These are phyloP conservation scores for Eimeria acervulina DNA, from an alignment of 169 alveolate genomes.

Conservation along the genomic window DNA sequence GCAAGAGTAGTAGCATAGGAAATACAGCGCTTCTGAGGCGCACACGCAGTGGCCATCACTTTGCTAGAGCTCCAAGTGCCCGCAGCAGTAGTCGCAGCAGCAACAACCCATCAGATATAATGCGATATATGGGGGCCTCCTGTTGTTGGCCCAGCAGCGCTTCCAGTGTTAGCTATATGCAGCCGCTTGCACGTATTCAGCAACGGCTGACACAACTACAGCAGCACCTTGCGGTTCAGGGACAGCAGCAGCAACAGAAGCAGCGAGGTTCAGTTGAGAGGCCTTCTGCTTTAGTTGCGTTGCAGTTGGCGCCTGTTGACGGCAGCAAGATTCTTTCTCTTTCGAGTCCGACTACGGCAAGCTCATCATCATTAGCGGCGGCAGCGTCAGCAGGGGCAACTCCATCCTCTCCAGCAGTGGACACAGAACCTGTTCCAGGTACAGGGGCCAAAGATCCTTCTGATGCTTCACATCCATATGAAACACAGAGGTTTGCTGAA, in stretches of 20 bases:
- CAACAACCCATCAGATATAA: constrained; percentile 42
- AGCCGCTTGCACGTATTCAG: constrained; percentile 71
- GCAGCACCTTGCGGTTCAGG: constrained; percentile 51
- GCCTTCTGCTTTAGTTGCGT: background rate
- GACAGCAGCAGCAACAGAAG: constrained; percentile 48
- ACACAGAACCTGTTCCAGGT: background rate
- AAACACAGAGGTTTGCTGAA: background rate
- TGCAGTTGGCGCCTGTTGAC: background rate
- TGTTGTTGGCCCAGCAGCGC: constrained; percentile 76
- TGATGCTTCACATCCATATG: background rate
- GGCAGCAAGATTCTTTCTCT: background rate
- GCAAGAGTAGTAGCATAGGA: constrained; percentile 24
- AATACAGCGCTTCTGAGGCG: constrained; percentile 24
- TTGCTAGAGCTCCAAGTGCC: constrained; percentile 24
- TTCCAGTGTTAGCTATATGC: constrained; percentile 35
- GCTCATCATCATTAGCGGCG: background rate
- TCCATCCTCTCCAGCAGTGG: background rate
- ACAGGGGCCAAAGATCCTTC: background rate
- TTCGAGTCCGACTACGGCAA: background rate
- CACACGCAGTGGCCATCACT: constrained; percentile 72
- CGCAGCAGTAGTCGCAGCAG: constrained; percentile 66
- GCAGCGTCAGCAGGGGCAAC: constrained; percentile 2
- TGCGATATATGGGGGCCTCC: constrained; percentile 60
- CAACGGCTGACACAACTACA: constrained; percentile 71
- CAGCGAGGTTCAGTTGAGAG: constrained; percentile 22